phyloP scores from a whole-genome alignment of 768 basidiomycete species.

The Pulveroboletus sp. region DNA sequence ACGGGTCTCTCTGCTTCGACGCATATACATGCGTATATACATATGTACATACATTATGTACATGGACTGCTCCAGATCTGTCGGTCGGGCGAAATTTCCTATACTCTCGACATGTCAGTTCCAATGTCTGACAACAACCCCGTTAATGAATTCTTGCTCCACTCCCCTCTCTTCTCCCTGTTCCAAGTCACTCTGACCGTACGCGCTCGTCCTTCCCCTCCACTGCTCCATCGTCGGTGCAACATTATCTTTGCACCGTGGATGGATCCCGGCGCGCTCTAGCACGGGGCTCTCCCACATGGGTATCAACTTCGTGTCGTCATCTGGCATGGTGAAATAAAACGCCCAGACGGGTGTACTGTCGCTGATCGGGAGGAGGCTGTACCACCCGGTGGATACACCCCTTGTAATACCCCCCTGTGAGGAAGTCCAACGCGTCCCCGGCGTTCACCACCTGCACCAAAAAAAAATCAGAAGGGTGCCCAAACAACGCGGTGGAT shows the following conservation, averaged over 20 bases:
- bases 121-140: constrained; percentile 54
- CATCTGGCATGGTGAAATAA: constrained; percentile 53
- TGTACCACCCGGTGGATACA: constrained; percentile 60
- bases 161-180: constrained; percentile 37
- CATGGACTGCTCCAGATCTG: no score
- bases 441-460: constrained; percentile 55
- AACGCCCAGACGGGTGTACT: constrained; percentile 52
- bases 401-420: constrained; percentile 54
- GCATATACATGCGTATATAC: no score
- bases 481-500: not conserved
- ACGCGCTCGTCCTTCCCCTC: constrained; percentile 46
- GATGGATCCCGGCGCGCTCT: constrained; percentile 38
- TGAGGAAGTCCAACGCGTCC: constrained; percentile 55
- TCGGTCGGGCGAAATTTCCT: no score
- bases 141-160: constrained; percentile 54
- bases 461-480: not conserved
- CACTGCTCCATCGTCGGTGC: constrained; percentile 51
- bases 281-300: constrained; percentile 45
- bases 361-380: constrained; percentile 51
- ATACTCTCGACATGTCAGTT: constrained; percentile 29
- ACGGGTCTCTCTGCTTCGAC: not conserved
- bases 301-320: constrained; percentile 44
- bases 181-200: constrained; percentile 45
- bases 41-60: no score
- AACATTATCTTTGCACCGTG: constrained; percentile 34